A percentile compares a stretch with the other conserved stretches of the same genome.
Conservation (phyloP, 805 yeast species). For the Komagataella pastoris region DNA sequence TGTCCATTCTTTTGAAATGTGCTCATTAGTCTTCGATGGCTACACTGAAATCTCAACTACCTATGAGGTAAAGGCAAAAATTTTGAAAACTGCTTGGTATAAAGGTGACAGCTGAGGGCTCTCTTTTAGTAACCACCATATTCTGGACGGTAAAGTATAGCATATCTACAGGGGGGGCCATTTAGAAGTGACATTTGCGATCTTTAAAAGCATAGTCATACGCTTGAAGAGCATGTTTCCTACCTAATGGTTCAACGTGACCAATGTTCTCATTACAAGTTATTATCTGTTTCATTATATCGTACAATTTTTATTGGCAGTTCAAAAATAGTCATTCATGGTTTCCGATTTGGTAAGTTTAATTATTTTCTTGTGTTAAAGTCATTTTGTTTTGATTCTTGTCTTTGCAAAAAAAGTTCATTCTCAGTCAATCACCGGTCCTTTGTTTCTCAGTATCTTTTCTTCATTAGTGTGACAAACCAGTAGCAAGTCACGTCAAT, state of each 20-base stretch:
- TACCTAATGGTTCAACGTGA: not conserved
- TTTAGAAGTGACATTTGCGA: not conserved
- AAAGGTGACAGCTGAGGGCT: not conserved
- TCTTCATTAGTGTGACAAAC: constrained; percentile 1
- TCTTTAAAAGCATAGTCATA: not conserved
- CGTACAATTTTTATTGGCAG: not conserved
- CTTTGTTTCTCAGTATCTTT: not conserved
- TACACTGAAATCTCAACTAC: not conserved
- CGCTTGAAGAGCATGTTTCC: not conserved
- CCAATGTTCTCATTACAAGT: not conserved
- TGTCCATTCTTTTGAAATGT: not conserved
- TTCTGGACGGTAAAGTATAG: not conserved
- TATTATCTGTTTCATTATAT: not conserved
- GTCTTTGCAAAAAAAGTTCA: not conserved
- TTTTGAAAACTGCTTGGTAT: not conserved
- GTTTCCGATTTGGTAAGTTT: no score
- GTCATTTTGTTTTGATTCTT: not conserved
- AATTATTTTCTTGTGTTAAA: no score
- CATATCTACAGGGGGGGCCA: not conserved
- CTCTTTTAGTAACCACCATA: not conserved
- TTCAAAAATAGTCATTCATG: no score
- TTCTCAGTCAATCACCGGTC: not conserved
- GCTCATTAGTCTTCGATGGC: not conserved
- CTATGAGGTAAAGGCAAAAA: not conserved
- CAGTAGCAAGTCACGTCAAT: not conserved